phyloP scores from a whole-genome alignment of 371 early-diverging fungal species.

The Lichtheimia ornata region DNA sequence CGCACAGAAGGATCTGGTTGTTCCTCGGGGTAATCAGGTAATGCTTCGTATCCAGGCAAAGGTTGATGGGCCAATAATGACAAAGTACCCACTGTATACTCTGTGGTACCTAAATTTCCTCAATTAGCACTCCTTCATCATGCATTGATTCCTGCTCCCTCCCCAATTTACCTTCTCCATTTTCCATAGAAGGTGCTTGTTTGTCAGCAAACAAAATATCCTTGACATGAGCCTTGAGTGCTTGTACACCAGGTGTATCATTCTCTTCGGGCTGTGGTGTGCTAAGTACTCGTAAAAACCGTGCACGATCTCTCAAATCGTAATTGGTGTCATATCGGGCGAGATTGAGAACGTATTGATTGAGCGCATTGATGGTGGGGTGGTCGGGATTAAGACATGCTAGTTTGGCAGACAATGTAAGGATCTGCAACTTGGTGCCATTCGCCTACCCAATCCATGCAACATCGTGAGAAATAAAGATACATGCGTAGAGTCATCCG shows the following conservation, averaged over 20 bases:
- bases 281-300: conserved; percentile 78
- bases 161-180: conserved; percentile 16
- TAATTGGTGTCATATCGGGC: conserved; percentile 88
- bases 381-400: conserved; percentile 51
- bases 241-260: conserved; percentile 40
- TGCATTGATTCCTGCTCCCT: background rate
- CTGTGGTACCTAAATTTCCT: conserved; percentile 43
- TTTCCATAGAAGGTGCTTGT: conserved; percentile 50
- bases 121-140: background rate
- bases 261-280: conserved; percentile 36
- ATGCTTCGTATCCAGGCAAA: conserved; percentile 74
- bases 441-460: conserved; percentile 39
- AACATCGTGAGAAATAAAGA: background rate
- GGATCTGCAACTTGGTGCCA: conserved; percentile 75
- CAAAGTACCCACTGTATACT: conserved; percentile 80
- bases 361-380: conserved; percentile 51
- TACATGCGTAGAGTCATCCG: background rate
- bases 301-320: conserved; percentile 89
- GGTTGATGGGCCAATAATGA: conserved; percentile 77
- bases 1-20: conserved; percentile 73
- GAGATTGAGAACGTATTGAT: conserved; percentile 78
- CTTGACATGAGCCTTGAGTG: conserved; percentile 46
- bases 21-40: conserved; percentile 82
- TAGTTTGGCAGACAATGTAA: conserved; percentile 80
- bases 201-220: conserved; percentile 55